Evolutionary conservation across 352 stramenopile genomes (phyloP).

Genomic region (Pythium pyrilobum): DNA sequence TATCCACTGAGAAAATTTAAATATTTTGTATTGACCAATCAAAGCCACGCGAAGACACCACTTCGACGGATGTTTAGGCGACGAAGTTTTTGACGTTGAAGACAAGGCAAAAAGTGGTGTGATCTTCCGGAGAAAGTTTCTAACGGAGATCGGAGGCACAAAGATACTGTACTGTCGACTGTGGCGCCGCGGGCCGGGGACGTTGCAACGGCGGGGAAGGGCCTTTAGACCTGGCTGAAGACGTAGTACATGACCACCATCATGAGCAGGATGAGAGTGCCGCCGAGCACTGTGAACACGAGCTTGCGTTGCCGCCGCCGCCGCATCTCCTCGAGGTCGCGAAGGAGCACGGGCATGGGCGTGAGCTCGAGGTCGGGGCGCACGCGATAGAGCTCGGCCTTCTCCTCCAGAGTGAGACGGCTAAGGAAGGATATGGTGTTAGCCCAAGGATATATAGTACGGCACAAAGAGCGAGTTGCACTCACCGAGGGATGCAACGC

Average conservation of each 20-base stretch:
- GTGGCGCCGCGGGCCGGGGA: background rate
- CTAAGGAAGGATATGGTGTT: too few relatives aligned
- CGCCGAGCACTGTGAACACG: conserved; percentile 62
- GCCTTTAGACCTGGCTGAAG: conserved; percentile 25
- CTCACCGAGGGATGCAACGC: conserved; percentile 54
- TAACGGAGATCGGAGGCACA: too few relatives aligned
- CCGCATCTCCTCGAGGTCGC: conserved; percentile 56
- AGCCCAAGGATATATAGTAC: too few relatives aligned
- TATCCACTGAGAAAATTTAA: conserved; percentile 3
- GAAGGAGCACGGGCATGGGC: conserved; percentile 51
- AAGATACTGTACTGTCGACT: background rate
- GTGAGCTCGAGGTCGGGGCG: conserved; percentile 65
- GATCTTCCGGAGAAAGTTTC: too few relatives aligned
- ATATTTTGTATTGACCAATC: conserved; percentile 2
- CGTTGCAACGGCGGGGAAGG: background rate
- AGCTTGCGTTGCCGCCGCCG: conserved; percentile 57
- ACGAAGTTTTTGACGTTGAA: conserved; percentile 1
- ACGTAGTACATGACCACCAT: conserved; percentile 81
- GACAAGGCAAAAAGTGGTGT: too few relatives aligned
- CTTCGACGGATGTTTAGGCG: too few relatives aligned
- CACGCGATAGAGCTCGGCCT: conserved; percentile 61
- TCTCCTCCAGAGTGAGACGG: conserved; percentile 72
- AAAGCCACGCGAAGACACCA: background rate
- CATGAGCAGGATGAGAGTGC: conserved; percentile 62
- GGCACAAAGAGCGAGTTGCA: too few relatives aligned